phyloP scores from a whole-genome alignment of 2,329 filamentous ascomycete genomes.

The Blumeria graminis region DNA sequence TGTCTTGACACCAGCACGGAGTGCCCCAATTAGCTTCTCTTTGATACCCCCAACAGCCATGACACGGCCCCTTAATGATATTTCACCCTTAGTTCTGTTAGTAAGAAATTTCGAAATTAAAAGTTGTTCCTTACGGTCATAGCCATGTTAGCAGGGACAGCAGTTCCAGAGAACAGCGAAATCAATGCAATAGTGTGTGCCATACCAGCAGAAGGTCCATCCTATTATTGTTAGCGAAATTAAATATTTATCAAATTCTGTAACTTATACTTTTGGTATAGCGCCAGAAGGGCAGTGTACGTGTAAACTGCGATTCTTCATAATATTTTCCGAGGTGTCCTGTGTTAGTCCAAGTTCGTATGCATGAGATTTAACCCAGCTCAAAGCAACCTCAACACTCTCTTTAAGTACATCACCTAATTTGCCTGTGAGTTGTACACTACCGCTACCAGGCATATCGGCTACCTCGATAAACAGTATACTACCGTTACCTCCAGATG shows the following conservation, averaged over 20 bases:
- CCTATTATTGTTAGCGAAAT: constrained; percentile 22
- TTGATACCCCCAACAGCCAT: constrained; percentile 95
- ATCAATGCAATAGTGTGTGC: constrained; percentile 87
- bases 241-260: neutral
- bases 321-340: constrained; percentile 69
- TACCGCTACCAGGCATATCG: constrained; percentile 82
- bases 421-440: constrained; percentile 87
- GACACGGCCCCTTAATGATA: constrained; percentile 65
- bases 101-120: neutral
- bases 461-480: constrained; percentile 97
- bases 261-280: constrained; percentile 71
- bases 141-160: constrained; percentile 74
- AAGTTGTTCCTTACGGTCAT: constrained; percentile 47
- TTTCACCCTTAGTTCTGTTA: constrained; percentile 23
- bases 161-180: constrained; percentile 63
- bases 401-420: constrained; percentile 94
- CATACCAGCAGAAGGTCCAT: constrained; percentile 68
- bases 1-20: constrained; percentile 82
- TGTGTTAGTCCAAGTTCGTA: constrained; percentile 69
- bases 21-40: constrained; percentile 89
- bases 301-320: constrained; percentile 83
- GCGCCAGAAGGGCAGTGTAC: constrained; percentile 90
- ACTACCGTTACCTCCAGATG: constrained; percentile 72
- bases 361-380: constrained; percentile 92
- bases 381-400: constrained; percentile 82